Evolutionary conservation across 2,329 filamentous ascomycete genomes (phyloP).

Genomic region (Hirsutella minnesotensis): DNA sequence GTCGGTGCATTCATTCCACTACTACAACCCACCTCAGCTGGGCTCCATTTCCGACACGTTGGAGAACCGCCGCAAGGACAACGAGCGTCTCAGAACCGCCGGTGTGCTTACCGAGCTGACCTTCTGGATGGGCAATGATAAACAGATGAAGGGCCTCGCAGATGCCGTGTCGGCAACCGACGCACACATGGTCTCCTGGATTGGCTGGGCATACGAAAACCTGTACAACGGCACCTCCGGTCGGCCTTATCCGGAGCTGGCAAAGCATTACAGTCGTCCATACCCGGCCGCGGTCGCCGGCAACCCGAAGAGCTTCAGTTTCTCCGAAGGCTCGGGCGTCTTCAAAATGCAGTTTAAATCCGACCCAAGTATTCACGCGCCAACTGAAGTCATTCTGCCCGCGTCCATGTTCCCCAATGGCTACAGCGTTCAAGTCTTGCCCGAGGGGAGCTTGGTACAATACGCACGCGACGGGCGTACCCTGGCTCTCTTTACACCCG

Average conservation of each 20-base stretch:
- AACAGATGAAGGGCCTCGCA: constrained; percentile 6
- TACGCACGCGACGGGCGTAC: neutral
- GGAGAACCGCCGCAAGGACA: constrained; percentile 7
- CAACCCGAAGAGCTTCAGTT: constrained; percentile 6
- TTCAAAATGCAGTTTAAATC: constrained; percentile 6
- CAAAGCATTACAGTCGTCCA: constrained; percentile 8
- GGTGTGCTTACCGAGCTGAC: constrained; percentile 9
- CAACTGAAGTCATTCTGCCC: constrained; percentile 9
- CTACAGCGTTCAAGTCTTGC: constrained; percentile 4
- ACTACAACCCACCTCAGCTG: constrained; percentile 9
- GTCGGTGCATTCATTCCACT: constrained; percentile 10
- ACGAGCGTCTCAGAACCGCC: constrained; percentile 7
- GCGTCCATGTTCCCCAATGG: constrained; percentile 5
- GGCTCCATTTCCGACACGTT: constrained; percentile 7
- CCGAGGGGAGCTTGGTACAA: constrained; percentile 2
- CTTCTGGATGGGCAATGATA: constrained; percentile 9
- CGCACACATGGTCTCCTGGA: constrained; percentile 9
- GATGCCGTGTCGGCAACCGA: constrained; percentile 8
- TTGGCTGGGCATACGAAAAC: constrained; percentile 10
- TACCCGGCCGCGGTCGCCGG: constrained; percentile 9
- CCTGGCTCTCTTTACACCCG: neutral
- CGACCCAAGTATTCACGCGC: constrained; percentile 4
- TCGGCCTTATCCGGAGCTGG: constrained; percentile 6
- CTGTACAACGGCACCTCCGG: constrained; percentile 7
- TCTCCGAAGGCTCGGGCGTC: constrained; percentile 3